A percentile compares a stretch with the other conserved stretches of the same genome.
Evolutionary conservation across 1,284 basidiomycete genomes (phyloP).

Genomic region (Peniophora sp.): DNA sequence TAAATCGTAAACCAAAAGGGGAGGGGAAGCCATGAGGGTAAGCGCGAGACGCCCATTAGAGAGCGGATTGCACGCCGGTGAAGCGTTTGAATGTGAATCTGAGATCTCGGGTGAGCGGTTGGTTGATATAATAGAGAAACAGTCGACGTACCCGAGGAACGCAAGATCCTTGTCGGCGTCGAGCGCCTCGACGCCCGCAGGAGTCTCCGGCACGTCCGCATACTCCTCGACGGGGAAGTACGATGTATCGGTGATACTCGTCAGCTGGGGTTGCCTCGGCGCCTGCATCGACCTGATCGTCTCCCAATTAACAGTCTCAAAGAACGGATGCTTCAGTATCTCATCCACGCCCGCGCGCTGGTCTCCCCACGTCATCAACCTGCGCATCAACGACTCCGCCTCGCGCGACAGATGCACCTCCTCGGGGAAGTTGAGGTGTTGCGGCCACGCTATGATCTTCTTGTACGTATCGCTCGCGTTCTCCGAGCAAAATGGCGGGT

Average conservation of each 20-base stretch:
- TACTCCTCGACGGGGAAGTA: conserved; percentile 98
- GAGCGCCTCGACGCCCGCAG: conserved; percentile 59
- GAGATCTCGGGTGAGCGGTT: neutral
- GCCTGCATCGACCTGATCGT: conserved; percentile 89
- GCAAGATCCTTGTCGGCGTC: conserved; percentile 77
- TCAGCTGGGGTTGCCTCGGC: conserved; percentile 90
- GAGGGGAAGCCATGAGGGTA: too few relatives aligned
- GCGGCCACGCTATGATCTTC: conserved; percentile 95
- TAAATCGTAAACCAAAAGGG: too few relatives aligned
- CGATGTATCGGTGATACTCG: conserved; percentile 89
- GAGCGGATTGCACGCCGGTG: conserved; percentile 12
- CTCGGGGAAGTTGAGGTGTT: conserved; percentile 90
- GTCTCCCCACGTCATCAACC: conserved; percentile 86
- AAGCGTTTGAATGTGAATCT: conserved; percentile 16
- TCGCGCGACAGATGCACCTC: conserved; percentile 92
- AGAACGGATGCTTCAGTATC: conserved; percentile 93
- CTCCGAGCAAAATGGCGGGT: conserved; percentile 97
- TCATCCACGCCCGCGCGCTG: conserved; percentile 76
- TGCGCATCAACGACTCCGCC: conserved; percentile 85
- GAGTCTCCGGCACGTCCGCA: conserved; percentile 72
- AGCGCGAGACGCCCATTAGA: conserved; percentile 2
- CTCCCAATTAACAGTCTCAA: conserved; percentile 93
- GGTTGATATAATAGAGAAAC: neutral
- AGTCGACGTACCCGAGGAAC: conserved; percentile 13
- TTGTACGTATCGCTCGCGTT: conserved; percentile 97